Base-by-base conservation (phyloP, 352 stramenopile genomes). In the Pythium oligandrum region DNA sequence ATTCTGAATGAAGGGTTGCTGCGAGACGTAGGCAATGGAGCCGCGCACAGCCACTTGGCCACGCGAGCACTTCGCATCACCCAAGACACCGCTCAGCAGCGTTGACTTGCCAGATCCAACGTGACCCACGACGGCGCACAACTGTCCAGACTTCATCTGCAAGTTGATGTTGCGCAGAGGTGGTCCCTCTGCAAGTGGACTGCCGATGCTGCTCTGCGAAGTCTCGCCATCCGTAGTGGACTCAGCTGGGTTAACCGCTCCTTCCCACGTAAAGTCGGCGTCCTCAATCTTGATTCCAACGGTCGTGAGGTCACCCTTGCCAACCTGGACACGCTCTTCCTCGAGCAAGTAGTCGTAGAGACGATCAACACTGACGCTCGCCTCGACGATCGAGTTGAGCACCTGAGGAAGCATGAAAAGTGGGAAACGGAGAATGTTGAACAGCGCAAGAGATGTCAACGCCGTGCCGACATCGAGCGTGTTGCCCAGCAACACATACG, bases 361-460 rank as follows among this genome's bases (percentile, higher is more conserved):
- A 59, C 82, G 79, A 40, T 86, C 67, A 38, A 81, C 71, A 57
- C 74, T 86, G 10, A 84, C 73, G 35, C 61, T 79, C 3, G 89
- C 92, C 65, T 98, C 93, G 0, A 98, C 85, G 36, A 97, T 74
- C 34, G 86, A 88, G 70, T 98, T 98, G 57, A 99, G 90, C 5
- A 97, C 90, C 44, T 95, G 73, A 8, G 97, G 96, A 4, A 99
- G 69, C 75, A 98, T 97, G 55, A 97, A 97, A 7, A 99, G 71
- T 39, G 96, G 96, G 66, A 98, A 98, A 36, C 96, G 84, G 12
- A 99, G 73, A 42, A 98, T 88, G 60, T 97, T 96, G 70, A 98
- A 98, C 9, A 99, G 63, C 39, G 93, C 82, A 11, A 99, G 61
- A 34, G 88, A 83, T 3, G 94, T 98, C 45, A 98, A 82, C 40